Evolutionary conservation across 495 filamentous ascomycete genomes (phyloP), one percentile per base, ranked within the genome.

Genomic region (Penicillium tannophilum): DNA sequence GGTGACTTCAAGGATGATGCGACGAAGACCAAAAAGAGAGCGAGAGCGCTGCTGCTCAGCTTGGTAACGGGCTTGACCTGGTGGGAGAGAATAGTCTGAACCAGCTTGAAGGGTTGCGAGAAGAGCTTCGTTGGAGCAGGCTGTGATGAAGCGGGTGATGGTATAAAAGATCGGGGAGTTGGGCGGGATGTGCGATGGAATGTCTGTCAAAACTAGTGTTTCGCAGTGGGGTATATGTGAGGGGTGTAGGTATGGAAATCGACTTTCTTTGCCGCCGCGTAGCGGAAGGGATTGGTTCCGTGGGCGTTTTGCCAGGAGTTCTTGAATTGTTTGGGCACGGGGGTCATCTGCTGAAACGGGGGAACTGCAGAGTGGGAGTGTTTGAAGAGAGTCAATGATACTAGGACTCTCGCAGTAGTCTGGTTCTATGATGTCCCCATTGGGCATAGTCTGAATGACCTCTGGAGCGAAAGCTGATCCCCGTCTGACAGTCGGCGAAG

Each of bases 41-140:
- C 74, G 66, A 3, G 79, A 71, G 4, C 76, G 74, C 52, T 81
- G 76, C 33, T 76, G 74, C 49, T 78, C 70, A 20, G 72, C 71
- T 61, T 61, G 71, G 47, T 67, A 56, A 19, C 78, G 65, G 30
- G 67, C 64, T 58, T 77, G 71, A 16, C 82, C 79, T 24, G 83
- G 78, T 26, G 80, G 78, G 28, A 81, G 66, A 6, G 77, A 77
- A 54, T 83, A 79, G 54, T 81, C 78, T 26, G 77, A 75, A 51
- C 69, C 71, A 33, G 83, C 80, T 68, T 86, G 80, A 11, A 84
- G 69, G 10, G 69, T 76, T 26, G 85, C 84, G 8, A 88, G 74
- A 48, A 81, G 67, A 6, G 76, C 69, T 71, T 88, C 85, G 35
- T 83, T 76, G 28, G 84, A 86, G 61, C 85, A 88, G 26, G 83